These are phyloP conservation scores for Chaetoscypha palmicola DNA, from an alignment of 2,329 filamentous ascomycete genomes.

Conservation along the genomic window DNA sequence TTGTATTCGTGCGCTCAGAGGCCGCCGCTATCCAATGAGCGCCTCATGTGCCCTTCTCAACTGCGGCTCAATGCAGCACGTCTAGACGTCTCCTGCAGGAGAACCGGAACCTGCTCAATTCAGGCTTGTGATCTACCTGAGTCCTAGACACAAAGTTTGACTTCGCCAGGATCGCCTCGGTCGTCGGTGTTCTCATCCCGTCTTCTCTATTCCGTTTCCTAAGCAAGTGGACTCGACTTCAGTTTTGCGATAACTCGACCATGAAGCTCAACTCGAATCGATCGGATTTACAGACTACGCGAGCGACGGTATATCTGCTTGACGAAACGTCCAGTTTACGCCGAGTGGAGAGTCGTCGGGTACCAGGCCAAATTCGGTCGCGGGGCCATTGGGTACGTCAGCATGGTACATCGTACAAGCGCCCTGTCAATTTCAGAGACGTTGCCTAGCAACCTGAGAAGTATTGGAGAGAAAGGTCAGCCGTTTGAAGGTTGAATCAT, in stretches of 20 bases:
- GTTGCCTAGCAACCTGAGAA: too few relatives aligned
- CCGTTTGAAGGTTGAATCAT: too few relatives aligned
- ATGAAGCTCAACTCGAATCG: neutral
- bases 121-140: neutral
- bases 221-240: too few relatives aligned
- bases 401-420: neutral
- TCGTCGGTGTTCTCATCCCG: too few relatives aligned
- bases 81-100: neutral
- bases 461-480: too few relatives aligned
- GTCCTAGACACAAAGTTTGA: too few relatives aligned
- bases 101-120: neutral
- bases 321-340: neutral
- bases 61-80: slow-evolving; percentile 8
- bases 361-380: neutral
- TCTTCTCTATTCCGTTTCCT: too few relatives aligned
- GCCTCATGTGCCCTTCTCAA: slow-evolving; percentile 1
- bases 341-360: neutral
- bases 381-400: neutral
- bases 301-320: neutral
- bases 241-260: too few relatives aligned
- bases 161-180: too few relatives aligned
- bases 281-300: neutral
- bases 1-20: slow-evolving; percentile 2
- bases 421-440: neutral
- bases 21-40: neutral